Conservation (phyloP, 2,329 filamentous ascomycete species). For the Pestalotiopsis sp. region DNA sequence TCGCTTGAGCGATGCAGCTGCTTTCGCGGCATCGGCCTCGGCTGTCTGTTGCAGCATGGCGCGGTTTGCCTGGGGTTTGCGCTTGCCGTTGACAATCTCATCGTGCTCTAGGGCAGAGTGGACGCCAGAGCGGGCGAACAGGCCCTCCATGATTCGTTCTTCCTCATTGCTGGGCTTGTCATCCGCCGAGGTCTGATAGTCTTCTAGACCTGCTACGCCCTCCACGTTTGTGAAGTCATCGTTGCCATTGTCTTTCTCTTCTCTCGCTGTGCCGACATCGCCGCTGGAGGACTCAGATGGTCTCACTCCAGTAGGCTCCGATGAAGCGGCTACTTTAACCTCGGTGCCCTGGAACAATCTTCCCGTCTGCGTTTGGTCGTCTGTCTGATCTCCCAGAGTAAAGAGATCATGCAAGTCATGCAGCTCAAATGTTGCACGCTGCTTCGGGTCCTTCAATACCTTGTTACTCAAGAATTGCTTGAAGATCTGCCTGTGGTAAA, state of each 20-base stretch:
- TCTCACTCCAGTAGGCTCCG: slow-evolving; percentile 18
- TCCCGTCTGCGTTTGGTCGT: slow-evolving; percentile 78
- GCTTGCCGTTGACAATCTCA: slow-evolving; percentile 79
- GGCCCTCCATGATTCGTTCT: slow-evolving; percentile 81
- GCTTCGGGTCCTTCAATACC: slow-evolving; percentile 90
- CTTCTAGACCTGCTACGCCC: slow-evolving; percentile 31
- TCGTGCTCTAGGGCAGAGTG: slow-evolving; percentile 95
- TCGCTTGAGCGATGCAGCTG: slow-evolving; percentile 74
- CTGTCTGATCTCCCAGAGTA: slow-evolving; percentile 69
- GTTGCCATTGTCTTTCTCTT: slow-evolving; percentile 11
- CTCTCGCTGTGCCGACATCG: slow-evolving; percentile 3
- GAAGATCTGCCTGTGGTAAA: slow-evolving; percentile 97
- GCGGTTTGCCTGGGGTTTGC: slow-evolving; percentile 72
- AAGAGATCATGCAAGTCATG: slow-evolving; percentile 93
- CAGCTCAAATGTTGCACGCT: slow-evolving; percentile 87
- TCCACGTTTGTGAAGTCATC: slow-evolving; percentile 36
- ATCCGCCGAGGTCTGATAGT: slow-evolving; percentile 48
- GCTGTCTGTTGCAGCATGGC: slow-evolving; percentile 82
- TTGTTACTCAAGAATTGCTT: slow-evolving; percentile 98
- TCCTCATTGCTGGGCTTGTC: slow-evolving; percentile 57
- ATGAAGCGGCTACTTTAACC: slow-evolving; percentile 59
- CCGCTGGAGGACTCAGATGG: slow-evolving; percentile 15
- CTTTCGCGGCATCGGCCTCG: slow-evolving; percentile 74
- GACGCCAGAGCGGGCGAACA: slow-evolving; percentile 84
- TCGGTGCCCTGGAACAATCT: slow-evolving; percentile 88